Conservation (phyloP, 192 early-diverging fungal genomes). For the Globomyces pollinis-pini region DNA sequence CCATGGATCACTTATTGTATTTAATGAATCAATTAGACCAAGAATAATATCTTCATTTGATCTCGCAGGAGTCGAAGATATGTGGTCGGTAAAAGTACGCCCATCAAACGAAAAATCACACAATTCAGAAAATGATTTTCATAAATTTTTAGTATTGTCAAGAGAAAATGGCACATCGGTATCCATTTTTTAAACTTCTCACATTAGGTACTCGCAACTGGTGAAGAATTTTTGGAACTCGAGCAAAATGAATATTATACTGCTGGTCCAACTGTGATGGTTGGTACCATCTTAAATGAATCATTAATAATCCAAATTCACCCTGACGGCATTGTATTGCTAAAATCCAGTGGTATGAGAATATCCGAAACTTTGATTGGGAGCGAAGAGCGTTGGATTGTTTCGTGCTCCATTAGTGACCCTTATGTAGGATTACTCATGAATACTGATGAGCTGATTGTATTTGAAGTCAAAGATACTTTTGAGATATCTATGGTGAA, state of each 20-base stretch:
- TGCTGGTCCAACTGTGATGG: constrained; percentile 67
- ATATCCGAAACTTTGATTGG: constrained; percentile 11
- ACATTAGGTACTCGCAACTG: constrained; percentile 66
- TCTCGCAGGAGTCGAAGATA: constrained; percentile 43
- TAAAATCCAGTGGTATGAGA: constrained; percentile 30
- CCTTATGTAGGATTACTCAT: constrained; percentile 64
- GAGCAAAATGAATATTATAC: constrained; percentile 67
- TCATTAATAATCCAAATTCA: constrained; percentile 80
- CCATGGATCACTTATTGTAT: constrained; percentile 49
- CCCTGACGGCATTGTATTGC: constrained; percentile 58
- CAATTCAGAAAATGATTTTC: too few species aligned
- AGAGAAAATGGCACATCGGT: constrained; percentile 58
- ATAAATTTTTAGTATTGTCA: constrained; percentile 31
- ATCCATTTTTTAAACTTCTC: too few species aligned
- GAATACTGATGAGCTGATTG: constrained; percentile 49
- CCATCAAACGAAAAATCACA: too few species aligned
- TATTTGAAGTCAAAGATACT: constrained; percentile 55
- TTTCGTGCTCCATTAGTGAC: constrained; percentile 67
- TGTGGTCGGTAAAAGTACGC: constrained; percentile 64
- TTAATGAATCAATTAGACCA: constrained; percentile 56
- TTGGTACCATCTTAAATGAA: constrained; percentile 65
- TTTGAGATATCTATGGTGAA: constrained; percentile 18
- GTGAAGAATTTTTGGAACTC: constrained; percentile 76
- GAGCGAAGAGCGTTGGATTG: constrained; percentile 43
- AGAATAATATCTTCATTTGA: constrained; percentile 50